A percentile compares a stretch with the other conserved stretches of the same genome.
Conservation (phyloP, 2,329 filamentous ascomycete genomes). For the Xylaria sp. region DNA sequence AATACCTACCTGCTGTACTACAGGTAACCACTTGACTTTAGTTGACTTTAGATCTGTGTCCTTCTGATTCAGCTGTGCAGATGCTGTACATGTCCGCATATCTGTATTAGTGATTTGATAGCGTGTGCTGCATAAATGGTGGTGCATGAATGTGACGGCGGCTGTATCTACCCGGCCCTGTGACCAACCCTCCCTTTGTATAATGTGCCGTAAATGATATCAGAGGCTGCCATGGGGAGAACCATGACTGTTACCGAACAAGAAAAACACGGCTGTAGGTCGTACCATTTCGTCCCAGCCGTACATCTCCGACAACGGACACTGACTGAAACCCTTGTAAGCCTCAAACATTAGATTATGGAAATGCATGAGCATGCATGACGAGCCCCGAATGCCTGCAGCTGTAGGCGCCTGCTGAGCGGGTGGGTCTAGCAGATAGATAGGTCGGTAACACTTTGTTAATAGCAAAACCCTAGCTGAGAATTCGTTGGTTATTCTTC, state of each 20-base stretch:
- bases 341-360: background rate
- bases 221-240: background rate
- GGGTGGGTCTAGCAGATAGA: background rate
- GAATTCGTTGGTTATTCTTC: too few species aligned
- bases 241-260: background rate
- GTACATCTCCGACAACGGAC: constrained; percentile 22
- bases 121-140: background rate
- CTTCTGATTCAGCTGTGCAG: background rate
- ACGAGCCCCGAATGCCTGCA: too few species aligned
- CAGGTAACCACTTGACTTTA: too few species aligned
- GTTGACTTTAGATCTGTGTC: too few species aligned
- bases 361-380: too few species aligned
- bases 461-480: too few species aligned
- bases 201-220: background rate
- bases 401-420: background rate
- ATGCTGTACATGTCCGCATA: too few species aligned
- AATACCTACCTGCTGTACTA: too few species aligned
- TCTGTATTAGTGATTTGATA: background rate
- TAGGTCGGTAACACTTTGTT: too few species aligned
- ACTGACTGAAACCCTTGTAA: background rate
- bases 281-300: background rate
- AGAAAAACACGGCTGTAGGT: too few species aligned
- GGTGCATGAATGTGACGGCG: background rate
- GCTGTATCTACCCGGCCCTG: constrained; percentile 8
- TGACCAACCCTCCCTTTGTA: constrained; percentile 23